Evolutionary conservation across 225 moss, liverwort and hornwort species (phyloP).

Genomic region (Polytrichum formosum): DNA sequence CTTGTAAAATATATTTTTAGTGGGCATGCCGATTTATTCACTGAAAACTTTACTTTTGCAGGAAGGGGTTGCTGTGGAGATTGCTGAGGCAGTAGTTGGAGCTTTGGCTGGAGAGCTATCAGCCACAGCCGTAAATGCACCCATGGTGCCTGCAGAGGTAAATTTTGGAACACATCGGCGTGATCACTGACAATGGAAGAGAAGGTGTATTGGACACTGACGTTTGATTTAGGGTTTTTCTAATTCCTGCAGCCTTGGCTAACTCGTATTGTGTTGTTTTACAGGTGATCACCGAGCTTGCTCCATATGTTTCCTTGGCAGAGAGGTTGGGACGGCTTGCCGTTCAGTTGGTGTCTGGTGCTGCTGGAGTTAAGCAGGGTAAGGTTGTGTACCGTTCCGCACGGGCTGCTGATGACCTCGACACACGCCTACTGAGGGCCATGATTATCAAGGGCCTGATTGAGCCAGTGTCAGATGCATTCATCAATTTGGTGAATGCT

Average conservation of each 20-base stretch:
- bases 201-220: too few relatives aligned
- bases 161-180: not conserved
- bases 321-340: conserved; percentile 85
- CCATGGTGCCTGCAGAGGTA: conserved; percentile 93
- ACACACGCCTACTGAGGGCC: conserved; percentile 87
- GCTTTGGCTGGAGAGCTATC: conserved; percentile 94
- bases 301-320: conserved; percentile 76
- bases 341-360: conserved; percentile 83
- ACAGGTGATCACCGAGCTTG: conserved; percentile 73
- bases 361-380: conserved; percentile 80
- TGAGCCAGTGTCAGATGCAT: conserved; percentile 87
- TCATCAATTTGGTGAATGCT: conserved; percentile 93
- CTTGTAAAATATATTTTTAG: too few relatives aligned
- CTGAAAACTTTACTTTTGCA: conserved; percentile 15
- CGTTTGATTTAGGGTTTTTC: too few relatives aligned
- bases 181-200: too few relatives aligned
- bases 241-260: too few relatives aligned
- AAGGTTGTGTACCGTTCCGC: conserved; percentile 78
- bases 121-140: conserved; percentile 95
- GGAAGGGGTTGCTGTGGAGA: conserved; percentile 98
- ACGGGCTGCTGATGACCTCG: conserved; percentile 76
- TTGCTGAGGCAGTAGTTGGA: conserved; percentile 91
- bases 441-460: conserved; percentile 94
- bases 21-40: too few relatives aligned
- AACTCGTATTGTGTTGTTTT: not conserved